Base-by-base conservation (phyloP, 805 yeast genomes). In the Candida broadrunensis region DNA sequence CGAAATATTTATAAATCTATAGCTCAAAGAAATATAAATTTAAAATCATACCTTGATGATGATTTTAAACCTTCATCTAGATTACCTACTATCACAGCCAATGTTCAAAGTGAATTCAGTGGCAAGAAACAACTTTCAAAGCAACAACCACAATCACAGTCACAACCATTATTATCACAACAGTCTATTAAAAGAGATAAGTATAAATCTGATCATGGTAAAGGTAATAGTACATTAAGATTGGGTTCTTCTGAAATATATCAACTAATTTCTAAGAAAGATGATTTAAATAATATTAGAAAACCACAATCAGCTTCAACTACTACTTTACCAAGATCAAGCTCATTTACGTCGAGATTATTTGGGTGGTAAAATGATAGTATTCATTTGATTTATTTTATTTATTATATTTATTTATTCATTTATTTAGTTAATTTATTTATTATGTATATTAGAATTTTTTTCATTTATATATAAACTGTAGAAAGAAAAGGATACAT, bases 311-410 rank as follows among this genome's bases (percentile, higher is more conserved):
- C 21, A 32, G 16, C 20, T 13, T 14, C 12, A 39, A 23, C 25
- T 25, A 37, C 34, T 32, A 23, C 36, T 6, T n/a, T 34, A 9
- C 26, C 27, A 9, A 9, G 37, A 14, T 15, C 35, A 13, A 42
- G 46, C 20, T 51, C 62, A 6, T 48, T 61, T 35, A 52, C 65
- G 9, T 50, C 61, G 2, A 48, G 67, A 33, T 46, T 69, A 9
- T 68, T 69, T 50, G 73, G 73, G 5, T 69, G 75, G 74, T 68
- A 38, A 46, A 7, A 5, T 11, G 14, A 5, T 8, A 13, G 6
- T 26, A 5, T 13, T 26, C 12, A 8, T 26, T 26, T 26, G 12
- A 26, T 26, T 26, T 26, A 26, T 26, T 26, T 26, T 5, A n/a
- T n/a, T n/a, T n/a, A n/a, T n/a, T 26, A n/a, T 16, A 19, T 32